A percentile compares a stretch with the other conserved stretches of the same genome.
Conservation (phyloP, 257 asterid species). For the Nemophila menziesii region DNA sequence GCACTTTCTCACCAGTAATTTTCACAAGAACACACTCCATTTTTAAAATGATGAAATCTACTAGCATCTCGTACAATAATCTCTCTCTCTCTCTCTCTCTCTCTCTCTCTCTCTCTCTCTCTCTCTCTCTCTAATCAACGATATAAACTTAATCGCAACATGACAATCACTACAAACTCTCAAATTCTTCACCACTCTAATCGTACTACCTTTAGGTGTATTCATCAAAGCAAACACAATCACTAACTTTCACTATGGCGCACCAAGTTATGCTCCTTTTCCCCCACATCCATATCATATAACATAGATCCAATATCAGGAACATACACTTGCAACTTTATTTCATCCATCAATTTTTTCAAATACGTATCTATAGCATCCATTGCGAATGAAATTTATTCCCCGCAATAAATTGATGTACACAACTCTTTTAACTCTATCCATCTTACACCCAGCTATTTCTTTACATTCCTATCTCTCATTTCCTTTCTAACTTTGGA, state of each 20-base stretch:
- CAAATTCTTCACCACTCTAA: constrained; percentile 84
- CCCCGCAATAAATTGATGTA: too few relatives aligned
- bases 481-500: too few relatives aligned
- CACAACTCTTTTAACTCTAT: constrained; percentile 46
- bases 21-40: constrained; percentile 77
- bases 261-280: constrained; percentile 47
- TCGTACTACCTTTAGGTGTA: too few relatives aligned
- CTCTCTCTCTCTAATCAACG: too few relatives aligned
- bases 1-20: constrained; percentile 54
- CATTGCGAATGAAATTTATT: constrained; percentile 44
- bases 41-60: too few relatives aligned
- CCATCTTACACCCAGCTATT: constrained; percentile 88
- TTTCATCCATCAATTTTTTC: constrained; percentile 36
- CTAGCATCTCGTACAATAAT: too few relatives aligned
- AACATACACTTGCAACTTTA: constrained; percentile 49
- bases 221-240: too few relatives aligned
- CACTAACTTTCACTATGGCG: constrained; percentile 75
- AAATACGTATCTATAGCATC: constrained; percentile 37
- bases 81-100: too few relatives aligned
- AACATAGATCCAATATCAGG: constrained; percentile 53
- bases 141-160: constrained; percentile 50
- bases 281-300: constrained; percentile 75
- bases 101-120: constrained; percentile 47
- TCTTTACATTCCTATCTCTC: too few relatives aligned
- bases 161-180: constrained; percentile 75